These are phyloP conservation scores for Suillus subalutaceus DNA, from an alignment of 768 basidiomycete genomes.

Conservation along the genomic window DNA sequence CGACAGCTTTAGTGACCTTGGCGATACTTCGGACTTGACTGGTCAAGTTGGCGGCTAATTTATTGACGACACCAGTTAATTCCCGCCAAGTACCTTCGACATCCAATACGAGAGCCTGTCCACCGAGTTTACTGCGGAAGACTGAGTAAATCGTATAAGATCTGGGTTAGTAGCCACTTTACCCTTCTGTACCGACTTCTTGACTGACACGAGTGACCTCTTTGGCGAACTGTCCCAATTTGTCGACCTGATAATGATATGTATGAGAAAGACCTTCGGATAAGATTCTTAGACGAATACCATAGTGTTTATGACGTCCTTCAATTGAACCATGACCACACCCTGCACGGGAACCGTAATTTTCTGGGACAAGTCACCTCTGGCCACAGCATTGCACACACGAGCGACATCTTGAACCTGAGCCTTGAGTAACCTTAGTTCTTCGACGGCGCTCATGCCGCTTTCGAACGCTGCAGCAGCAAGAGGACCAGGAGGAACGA, in stretches of 20 bases:
- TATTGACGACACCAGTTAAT: constrained; percentile 82
- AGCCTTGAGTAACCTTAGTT: constrained; percentile 77
- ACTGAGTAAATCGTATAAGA: constrained; percentile 29
- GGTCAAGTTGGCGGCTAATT: constrained; percentile 77
- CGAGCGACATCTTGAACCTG: constrained; percentile 84
- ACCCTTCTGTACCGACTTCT: constrained; percentile 85
- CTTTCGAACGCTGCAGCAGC: constrained; percentile 58
- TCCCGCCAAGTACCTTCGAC: constrained; percentile 93
- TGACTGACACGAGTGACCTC: constrained; percentile 87
- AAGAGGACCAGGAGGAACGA: constrained; percentile 59
- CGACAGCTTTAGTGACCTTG: constrained; percentile 74
- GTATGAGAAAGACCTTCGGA: constrained; percentile 1
- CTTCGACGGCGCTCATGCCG: constrained; percentile 72
- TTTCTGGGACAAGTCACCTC: constrained; percentile 76
- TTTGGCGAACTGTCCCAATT: constrained; percentile 85
- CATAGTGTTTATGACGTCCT: constrained; percentile 78
- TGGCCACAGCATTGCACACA: constrained; percentile 80
- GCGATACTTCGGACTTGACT: constrained; percentile 59
- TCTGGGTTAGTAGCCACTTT: constrained; percentile 33
- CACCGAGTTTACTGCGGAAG: constrained; percentile 67
- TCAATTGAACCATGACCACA: constrained; percentile 78
- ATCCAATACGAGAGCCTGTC: constrained; percentile 83
- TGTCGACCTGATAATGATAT: constrained; percentile 50
- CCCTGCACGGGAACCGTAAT: constrained; percentile 81
- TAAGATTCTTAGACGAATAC: constrained; percentile 28